Evolutionary conservation across 345 rosid species (phyloP).

Genomic region (Abelmoschus esculentus): DNA sequence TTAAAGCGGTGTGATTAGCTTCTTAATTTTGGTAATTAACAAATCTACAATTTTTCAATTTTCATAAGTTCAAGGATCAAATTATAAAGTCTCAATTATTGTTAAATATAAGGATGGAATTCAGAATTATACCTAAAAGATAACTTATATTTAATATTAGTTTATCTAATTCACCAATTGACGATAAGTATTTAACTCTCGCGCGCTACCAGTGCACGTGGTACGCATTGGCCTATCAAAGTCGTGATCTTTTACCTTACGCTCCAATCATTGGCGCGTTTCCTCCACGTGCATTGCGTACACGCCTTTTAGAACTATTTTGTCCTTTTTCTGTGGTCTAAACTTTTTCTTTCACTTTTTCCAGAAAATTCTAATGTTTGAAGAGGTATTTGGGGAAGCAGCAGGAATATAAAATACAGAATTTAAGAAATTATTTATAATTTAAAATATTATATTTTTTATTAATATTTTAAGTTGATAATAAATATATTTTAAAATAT

Average conservation of each 20-base stretch:
- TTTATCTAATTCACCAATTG: conserved; percentile 4
- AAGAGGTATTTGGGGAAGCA: too few relatives aligned
- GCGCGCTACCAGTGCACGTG: conserved; percentile 12
- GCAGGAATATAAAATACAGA: too few relatives aligned
- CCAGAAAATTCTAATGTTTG: background rate
- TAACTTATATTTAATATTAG: conserved; percentile 13
- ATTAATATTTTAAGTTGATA: too few relatives aligned
- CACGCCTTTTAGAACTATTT: background rate
- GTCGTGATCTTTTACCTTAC: background rate
- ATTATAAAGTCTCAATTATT: too few relatives aligned
- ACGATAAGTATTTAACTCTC: background rate
- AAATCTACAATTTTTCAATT: too few relatives aligned
- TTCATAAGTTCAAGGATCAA: too few relatives aligned
- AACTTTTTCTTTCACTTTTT: background rate
- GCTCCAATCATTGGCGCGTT: conserved; percentile 19
- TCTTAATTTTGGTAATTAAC: too few relatives aligned
- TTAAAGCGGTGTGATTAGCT: too few relatives aligned
- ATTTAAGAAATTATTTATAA: too few relatives aligned
- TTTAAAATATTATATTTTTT: too few relatives aligned
- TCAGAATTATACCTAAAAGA: background rate
- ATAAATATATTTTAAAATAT: too few relatives aligned
- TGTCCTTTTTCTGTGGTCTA: conserved; percentile 7
- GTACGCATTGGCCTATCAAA: background rate
- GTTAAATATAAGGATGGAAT: background rate
- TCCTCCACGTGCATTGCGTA: background rate